Base-by-base conservation (phyloP, 176 grass and related monocot species). In the Carex parvula region DNA sequence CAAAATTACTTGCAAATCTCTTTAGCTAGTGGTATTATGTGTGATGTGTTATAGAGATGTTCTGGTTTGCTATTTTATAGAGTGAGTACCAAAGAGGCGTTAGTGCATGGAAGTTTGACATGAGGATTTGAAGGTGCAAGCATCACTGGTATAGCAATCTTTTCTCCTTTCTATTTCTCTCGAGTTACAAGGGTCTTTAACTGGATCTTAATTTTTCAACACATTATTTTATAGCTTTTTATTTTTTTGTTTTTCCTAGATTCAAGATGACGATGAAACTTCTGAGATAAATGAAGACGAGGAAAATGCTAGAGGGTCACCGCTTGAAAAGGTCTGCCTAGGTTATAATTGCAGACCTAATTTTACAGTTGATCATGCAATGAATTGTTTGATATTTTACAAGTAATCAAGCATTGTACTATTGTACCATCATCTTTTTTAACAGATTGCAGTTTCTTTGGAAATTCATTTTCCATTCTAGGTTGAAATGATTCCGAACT, bases 71-170 rank as follows among this genome's bases (percentile, higher is more conserved):
- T 14, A 41, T 32, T 60, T n/a, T 79, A 81, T 92, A 99, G 96
- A 99, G 96, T 82, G 96, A 99, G 67, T 99, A 99, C 71, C 93
- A 99, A 84, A 90, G 96, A 70, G 96, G 96, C 63, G 96, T 99
- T 86, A 99, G 96, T 89, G 96, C 96, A 11, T 99, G 96, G 96
- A 93, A 99, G 71, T 99, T 99, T n/a, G 96, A 99, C 88, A 92
- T 99, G 96, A 99, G 81, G 96, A 99, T 82, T 89, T 99, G 66
- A 99, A 99, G 88, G 84, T 91, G 60, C 96, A 99, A 94, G 96
- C 96, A 91, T 95, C 96, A 91, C 84, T 95, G 70, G 96, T 99
- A 93, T 63, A 81, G 17, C 29, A 29, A 13, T 4, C 3, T 63
- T 78, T 75, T 37, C 2, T 46, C 6, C 46, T 70, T 71, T 46